These are phyloP conservation scores for Annulohypoxylon moriforme DNA, from an alignment of 495 filamentous ascomycete genomes.

Conservation along the genomic window DNA sequence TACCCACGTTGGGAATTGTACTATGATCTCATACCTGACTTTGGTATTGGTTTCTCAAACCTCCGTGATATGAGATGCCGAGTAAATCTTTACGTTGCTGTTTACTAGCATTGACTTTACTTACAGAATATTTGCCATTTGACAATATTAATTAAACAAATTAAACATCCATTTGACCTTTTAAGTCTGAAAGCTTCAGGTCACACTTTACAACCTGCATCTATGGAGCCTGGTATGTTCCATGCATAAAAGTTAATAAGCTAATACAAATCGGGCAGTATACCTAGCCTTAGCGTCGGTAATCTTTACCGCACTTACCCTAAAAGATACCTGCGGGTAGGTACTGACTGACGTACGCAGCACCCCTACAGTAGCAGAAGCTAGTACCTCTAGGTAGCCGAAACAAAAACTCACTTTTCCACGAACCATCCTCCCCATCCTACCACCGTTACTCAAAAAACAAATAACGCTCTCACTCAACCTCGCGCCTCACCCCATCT, in stretches of 20 bases:
- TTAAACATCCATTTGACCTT: background rate
- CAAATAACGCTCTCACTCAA: slow-evolving; percentile 3
- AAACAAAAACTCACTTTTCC: slow-evolving; percentile 4
- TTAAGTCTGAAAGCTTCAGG: background rate
- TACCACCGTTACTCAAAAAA: background rate
- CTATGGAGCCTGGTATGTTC: background rate
- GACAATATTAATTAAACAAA: background rate
- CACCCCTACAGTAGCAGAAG: slow-evolving; percentile 20
- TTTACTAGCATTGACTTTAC: background rate
- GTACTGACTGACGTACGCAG: background rate
- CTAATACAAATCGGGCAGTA: slow-evolving; percentile 13
- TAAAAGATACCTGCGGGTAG: background rate
- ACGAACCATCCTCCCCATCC: too few species aligned
- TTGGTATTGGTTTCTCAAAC: background rate
- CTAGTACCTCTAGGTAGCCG: background rate
- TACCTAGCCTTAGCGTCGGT: background rate
- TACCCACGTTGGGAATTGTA: slow-evolving; percentile 7
- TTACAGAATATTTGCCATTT: background rate
- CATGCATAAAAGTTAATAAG: background rate
- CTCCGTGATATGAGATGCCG: background rate
- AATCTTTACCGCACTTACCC: background rate
- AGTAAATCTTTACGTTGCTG: background rate
- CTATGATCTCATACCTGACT: background rate
- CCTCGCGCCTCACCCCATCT: background rate
- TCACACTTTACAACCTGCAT: background rate